Evolutionary conservation across 164 flowering plant genomes (phyloP), one percentile per base, ranked within the genome.

Genomic region (Berberis vulgaris): DNA sequence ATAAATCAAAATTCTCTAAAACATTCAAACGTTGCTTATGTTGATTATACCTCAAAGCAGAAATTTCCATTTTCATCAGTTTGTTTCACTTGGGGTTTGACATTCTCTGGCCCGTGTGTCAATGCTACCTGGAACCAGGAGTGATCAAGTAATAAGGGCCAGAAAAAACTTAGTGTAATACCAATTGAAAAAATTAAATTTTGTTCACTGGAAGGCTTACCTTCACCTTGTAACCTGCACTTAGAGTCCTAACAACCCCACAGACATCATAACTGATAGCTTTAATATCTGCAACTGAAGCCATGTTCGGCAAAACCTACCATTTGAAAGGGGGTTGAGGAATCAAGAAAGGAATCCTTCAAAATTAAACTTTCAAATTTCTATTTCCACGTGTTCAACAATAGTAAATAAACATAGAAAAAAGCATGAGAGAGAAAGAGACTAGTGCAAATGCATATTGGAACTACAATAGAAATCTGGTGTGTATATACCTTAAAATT

Each of bases 301-400:
- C 91, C 97, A 91, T 95, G 71, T 89, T 95, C 49, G 99, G 99
- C 71, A 91, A 73, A 73, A 95, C 97, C 99, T 95, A 67, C 11
- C 43, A 71, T 49, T 53, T 39, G 39, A 63, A 43, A 26, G 26
- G 26, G 26, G 26, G 26, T 26, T 26, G 26, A 26, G 26, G 26
- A 26, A 26, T 26, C 26, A 26, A 26, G 26, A 26, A 26, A 26
- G 26, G 26, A 26, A 26, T 26, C 26, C 26, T 26, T 46, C 49
- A 8, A 8, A 69, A 64, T 9, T 50, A 54, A 50, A 10, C 56
- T 5, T 46, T 5, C 49, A 8, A 46, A 46, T 8, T 5, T 46
- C 49, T 5, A 26, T 26, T 26, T 26, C 26, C 26, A 26, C 26
- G 26, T 26, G 26, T 26, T 26, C 26, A 26, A 26, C 26, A 26